Conservation (phyloP, 1,139 yeast species). For the Diutina sp. region DNA sequence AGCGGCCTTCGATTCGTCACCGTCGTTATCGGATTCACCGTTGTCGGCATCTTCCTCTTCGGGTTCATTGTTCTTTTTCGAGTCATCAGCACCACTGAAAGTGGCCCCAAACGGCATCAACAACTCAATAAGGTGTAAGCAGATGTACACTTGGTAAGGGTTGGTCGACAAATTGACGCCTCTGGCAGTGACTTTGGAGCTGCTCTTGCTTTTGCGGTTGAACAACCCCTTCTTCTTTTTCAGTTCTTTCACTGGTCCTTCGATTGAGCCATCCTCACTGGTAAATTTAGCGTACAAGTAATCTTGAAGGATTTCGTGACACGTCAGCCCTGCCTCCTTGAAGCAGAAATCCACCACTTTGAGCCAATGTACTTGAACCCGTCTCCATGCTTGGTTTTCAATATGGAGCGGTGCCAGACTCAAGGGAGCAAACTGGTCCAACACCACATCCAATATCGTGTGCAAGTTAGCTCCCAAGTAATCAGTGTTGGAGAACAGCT, state of each 20-base stretch:
- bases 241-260: neutral
- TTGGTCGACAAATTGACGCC: conserved; percentile 22
- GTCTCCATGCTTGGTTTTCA: conserved; percentile 23
- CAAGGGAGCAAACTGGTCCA: conserved; percentile 19
- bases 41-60: conserved; percentile 3
- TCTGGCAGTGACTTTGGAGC: conserved; percentile 14
- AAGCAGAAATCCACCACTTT: conserved; percentile 19
- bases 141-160: conserved; percentile 21
- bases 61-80: conserved; percentile 5
- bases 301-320: conserved; percentile 24
- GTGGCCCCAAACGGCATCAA: conserved; percentile 27
- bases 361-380: conserved; percentile 18
- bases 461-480: conserved; percentile 19
- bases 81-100: conserved; percentile 10
- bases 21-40: conserved; percentile 3
- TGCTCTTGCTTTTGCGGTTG: conserved; percentile 7
- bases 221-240: conserved; percentile 6
- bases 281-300: conserved; percentile 20
- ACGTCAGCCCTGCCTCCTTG: conserved; percentile 25
- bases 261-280: conserved; percentile 3
- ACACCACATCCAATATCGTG: conserved; percentile 17
- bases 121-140: conserved; percentile 18
- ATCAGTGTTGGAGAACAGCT: conserved; percentile 29
- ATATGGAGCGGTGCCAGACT: conserved; percentile 13
- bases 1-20: conserved; percentile 5